A percentile compares a stretch with the other conserved stretches of the same genome.
Conservation (phyloP, 768 basidiomycete species). For the Amanita rubescens region DNA sequence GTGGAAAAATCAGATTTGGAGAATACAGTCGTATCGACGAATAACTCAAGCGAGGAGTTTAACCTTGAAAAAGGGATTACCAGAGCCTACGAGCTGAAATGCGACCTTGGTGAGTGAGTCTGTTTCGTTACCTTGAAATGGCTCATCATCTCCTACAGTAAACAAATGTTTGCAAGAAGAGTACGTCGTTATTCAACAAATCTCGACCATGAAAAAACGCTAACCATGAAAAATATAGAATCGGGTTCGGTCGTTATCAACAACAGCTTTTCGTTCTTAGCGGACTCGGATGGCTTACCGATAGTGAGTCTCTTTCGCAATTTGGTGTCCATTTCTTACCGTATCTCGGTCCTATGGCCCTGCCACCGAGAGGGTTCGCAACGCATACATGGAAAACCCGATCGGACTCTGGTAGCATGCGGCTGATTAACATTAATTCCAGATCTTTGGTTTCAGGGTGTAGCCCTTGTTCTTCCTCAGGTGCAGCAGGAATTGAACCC, state of each 20-base stretch:
- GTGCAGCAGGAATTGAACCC: constrained; percentile 37
- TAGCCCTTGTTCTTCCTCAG: constrained; percentile 38
- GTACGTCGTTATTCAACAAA: neutral
- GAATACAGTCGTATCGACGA: neutral
- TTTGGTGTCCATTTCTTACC: neutral
- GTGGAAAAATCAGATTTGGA: neutral
- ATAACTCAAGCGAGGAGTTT: neutral
- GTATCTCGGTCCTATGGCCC: neutral
- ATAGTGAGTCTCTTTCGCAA: constrained; percentile 29
- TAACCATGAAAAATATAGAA: constrained; percentile 19
- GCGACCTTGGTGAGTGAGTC: neutral
- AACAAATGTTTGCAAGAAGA: constrained; percentile 5
- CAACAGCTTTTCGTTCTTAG: constrained; percentile 37
- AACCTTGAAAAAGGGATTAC: neutral
- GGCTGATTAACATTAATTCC: neutral
- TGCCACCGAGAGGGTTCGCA: neutral
- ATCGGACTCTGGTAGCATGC: neutral
- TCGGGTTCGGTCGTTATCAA: constrained; percentile 45
- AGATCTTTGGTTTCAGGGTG: constrained; percentile 42
- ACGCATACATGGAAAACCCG: neutral
- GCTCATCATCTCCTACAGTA: neutral
- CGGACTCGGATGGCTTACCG: constrained; percentile 43
- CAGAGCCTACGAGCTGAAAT: neutral
- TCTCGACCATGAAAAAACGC: neutral
- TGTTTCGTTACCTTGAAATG: neutral